Evolutionary conservation across 257 asterid genomes (phyloP).

Genomic region (Solanum medicagineum): DNA sequence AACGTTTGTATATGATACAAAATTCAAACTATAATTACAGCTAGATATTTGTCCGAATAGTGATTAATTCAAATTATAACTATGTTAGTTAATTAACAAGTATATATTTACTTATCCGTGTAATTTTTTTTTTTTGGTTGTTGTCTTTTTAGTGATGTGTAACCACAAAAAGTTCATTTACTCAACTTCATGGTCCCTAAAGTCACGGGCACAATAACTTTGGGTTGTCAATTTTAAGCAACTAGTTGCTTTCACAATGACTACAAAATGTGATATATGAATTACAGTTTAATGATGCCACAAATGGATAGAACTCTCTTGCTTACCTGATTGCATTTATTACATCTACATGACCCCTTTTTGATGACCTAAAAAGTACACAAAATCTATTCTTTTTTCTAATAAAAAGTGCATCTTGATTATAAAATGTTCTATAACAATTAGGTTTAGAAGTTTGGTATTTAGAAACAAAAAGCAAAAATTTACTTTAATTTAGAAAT

Average conservation of each 20-base stretch:
- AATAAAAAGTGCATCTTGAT: not conserved
- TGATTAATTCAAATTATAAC: no score
- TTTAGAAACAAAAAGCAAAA: not conserved
- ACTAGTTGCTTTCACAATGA: not conserved
- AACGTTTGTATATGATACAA: no score
- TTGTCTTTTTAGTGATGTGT: not conserved
- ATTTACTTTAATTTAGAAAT: not conserved
- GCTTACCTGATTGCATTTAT: not conserved
- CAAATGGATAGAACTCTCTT: not conserved
- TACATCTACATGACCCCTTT: not conserved
- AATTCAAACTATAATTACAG: no score
- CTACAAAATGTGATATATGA: not conserved
- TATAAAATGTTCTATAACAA: not conserved
- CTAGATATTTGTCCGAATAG: no score
- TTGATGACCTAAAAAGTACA: not conserved
- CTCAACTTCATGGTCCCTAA: not conserved
- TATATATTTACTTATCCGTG: no score
- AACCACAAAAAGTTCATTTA: not conserved
- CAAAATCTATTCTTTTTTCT: not conserved
- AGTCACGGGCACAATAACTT: not conserved
- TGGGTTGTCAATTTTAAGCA: not conserved
- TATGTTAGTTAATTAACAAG: no score
- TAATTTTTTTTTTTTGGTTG: not conserved
- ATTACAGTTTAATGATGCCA: not conserved
- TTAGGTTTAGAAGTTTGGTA: not conserved